phyloP scores from a whole-genome alignment of 192 early-diverging fungal species.

The Ambispora gerdemannii region DNA sequence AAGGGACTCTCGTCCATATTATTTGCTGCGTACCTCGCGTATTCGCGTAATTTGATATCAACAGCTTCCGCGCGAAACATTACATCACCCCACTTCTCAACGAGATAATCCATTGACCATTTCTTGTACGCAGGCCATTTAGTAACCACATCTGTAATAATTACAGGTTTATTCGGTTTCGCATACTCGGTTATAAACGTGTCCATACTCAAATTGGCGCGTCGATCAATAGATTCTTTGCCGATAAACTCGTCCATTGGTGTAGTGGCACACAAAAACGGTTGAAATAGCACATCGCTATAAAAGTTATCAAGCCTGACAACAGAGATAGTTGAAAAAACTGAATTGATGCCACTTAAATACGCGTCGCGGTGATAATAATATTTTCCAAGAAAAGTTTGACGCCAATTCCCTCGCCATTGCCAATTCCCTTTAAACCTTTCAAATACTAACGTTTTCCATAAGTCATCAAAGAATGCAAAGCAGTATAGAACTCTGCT shows the following conservation, averaged over 20 bases:
- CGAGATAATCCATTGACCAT: constrained; percentile 56
- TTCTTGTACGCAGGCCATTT: constrained; percentile 57
- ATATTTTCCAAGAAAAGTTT: constrained; percentile 46
- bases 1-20: constrained; percentile 59
- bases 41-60: constrained; percentile 54
- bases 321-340: background rate
- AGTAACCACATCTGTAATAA: constrained; percentile 61
- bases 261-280: constrained; percentile 51
- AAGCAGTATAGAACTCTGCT: constrained; percentile 53
- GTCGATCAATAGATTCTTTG: constrained; percentile 49
- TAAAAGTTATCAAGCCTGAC: constrained; percentile 45
- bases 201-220: constrained; percentile 41
- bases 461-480: constrained; percentile 56
- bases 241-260: constrained; percentile 42
- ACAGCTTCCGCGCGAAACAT: constrained; percentile 62
- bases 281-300: constrained; percentile 62
- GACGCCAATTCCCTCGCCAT: constrained; percentile 55
- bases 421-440: constrained; percentile 51
- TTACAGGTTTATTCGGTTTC: constrained; percentile 54
- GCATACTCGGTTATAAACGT: constrained; percentile 52
- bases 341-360: background rate
- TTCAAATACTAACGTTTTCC: constrained; percentile 50
- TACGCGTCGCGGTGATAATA: constrained; percentile 29
- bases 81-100: constrained; percentile 41
- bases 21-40: constrained; percentile 48